These are phyloP conservation scores for Lipomyces yamanashiensis DNA, from an alignment of 805 yeast genomes.

Conservation along the genomic window DNA sequence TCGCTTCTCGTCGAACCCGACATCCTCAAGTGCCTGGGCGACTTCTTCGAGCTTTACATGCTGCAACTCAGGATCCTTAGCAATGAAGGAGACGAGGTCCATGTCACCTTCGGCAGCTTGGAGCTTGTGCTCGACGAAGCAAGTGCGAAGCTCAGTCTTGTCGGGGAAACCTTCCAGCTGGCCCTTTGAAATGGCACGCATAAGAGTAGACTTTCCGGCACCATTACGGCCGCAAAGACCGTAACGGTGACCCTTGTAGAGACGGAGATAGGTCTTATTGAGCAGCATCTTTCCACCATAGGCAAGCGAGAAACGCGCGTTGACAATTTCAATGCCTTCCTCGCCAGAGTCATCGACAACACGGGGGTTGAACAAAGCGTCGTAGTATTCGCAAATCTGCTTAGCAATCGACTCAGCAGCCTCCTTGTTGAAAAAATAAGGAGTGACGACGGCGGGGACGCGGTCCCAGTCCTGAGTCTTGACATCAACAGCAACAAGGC, in stretches of 20 bases:
- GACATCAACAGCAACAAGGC: conserved; percentile 43
- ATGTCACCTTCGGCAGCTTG: conserved; percentile 94
- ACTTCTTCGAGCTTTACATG: conserved; percentile 66
- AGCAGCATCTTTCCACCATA: conserved; percentile 97
- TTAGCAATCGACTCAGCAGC: conserved; percentile 20
- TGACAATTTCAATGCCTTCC: conserved; percentile 81
- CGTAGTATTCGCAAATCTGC: conserved; percentile 34
- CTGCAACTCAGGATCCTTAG: conserved; percentile 79
- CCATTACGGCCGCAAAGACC: conserved; percentile 99
- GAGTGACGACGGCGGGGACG: conserved; percentile 49
- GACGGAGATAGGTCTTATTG: conserved; percentile 86
- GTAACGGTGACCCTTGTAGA: conserved; percentile 92
- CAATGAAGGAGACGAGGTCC: conserved; percentile 86
- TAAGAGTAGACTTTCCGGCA: conserved; percentile 96
- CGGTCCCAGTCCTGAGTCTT: conserved; percentile 48
- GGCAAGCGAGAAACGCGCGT: conserved; percentile 93
- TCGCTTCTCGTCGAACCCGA: conserved; percentile 91
- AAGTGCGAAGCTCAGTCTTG: conserved; percentile 80
- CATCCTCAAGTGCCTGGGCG: conserved; percentile 73
- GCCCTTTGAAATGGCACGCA: conserved; percentile 96
- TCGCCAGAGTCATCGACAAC: conserved; percentile 31
- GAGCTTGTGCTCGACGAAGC: conserved; percentile 95
- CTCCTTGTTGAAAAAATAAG: conserved; percentile 54
- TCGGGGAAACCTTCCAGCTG: conserved; percentile 98
- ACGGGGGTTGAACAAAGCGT: conserved; percentile 28